Base-by-base conservation (phyloP, 164 flowering plant species). In the Liriodendron chinense region DNA sequence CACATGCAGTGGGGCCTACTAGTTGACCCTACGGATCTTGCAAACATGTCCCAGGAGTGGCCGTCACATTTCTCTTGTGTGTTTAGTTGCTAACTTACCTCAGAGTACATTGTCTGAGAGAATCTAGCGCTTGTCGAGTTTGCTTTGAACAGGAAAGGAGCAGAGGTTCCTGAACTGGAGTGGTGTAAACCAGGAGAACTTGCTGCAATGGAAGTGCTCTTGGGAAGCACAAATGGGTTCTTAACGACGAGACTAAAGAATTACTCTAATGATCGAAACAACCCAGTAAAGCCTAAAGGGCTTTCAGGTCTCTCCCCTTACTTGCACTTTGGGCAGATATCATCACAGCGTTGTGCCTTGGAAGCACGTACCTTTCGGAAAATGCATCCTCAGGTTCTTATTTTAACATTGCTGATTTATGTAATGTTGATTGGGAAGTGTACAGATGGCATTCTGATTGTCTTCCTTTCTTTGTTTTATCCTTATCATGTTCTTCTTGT, bases 251-350 rank as follows among this genome's bases (percentile, higher is more conserved):
- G 98, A 77, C 83, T 96, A 83, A 91, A 86, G 75, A 84, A 70
- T 74, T 96, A 96, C 80, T 69, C 88, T 23, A 69, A 81, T 1
- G 97, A 94, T 49, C 78, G 99, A 49, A 96, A 96, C 76, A 89
- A 90, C 81, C 99, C 99, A 3, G 57, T 89, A 62, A 96, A 91
- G 76, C 92, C 92, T 9, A 86, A 78, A 80, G 94, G 85, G 1
- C 94, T 96, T 9, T 96, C 98, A 49, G 93, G 98, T 62, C 90
- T 94, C 34, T 96, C 98, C 43, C 99, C 99, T n/a, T 96, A 96
- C 79, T 79, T 96, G 81, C 99, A 96, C 83, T 94, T 96, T 84
- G 99, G 99, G 69, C 92, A 92, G 81, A 89, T 96, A 81, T 90
- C 98, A 59, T 90, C 98, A 0, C 99, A 96, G 74, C 78, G 93